Conservation (phyloP, 2,329 filamentous ascomycete genomes). For the Rugonectria rugulosa region DNA sequence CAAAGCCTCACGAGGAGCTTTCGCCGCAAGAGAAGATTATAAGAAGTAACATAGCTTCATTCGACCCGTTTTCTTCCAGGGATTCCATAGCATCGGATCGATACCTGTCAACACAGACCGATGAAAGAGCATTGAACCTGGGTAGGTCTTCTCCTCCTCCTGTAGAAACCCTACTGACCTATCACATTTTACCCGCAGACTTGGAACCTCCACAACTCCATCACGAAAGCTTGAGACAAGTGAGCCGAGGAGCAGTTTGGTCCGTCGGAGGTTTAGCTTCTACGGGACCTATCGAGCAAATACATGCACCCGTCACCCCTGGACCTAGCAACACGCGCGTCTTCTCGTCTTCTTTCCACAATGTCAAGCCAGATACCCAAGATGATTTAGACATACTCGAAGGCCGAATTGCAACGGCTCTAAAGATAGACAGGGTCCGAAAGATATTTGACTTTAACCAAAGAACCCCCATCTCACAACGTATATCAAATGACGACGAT, state of each 20-base stretch:
- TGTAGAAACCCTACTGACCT: conserved; percentile 12
- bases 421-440: conserved; percentile 76
- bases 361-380: conserved; percentile 51
- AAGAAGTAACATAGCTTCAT: conserved; percentile 50
- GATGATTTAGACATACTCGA: conserved; percentile 75
- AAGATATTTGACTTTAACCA: conserved; percentile 68
- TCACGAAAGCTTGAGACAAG: conserved; percentile 49
- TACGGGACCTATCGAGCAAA: conserved; percentile 64
- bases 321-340: conserved; percentile 77
- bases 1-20: conserved; percentile 52
- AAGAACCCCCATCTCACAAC: conserved; percentile 11
- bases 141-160: conserved; percentile 13
- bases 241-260: conserved; percentile 78
- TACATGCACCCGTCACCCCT: conserved; percentile 68
- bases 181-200: conserved; percentile 31
- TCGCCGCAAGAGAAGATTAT: conserved; percentile 53
- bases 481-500: neutral
- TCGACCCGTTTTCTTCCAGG: conserved; percentile 52
- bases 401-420: conserved; percentile 77
- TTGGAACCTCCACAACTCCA: conserved; percentile 37
- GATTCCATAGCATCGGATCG: conserved; percentile 25
- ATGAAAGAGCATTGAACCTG: conserved; percentile 24
- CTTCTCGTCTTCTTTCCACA: conserved; percentile 61
- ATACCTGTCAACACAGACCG: conserved; percentile 20
- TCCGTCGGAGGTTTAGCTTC: conserved; percentile 75